Evolutionary conservation across 192 early-diverging fungal genomes (phyloP).

Genomic region (Geranomyces michiganensis): DNA sequence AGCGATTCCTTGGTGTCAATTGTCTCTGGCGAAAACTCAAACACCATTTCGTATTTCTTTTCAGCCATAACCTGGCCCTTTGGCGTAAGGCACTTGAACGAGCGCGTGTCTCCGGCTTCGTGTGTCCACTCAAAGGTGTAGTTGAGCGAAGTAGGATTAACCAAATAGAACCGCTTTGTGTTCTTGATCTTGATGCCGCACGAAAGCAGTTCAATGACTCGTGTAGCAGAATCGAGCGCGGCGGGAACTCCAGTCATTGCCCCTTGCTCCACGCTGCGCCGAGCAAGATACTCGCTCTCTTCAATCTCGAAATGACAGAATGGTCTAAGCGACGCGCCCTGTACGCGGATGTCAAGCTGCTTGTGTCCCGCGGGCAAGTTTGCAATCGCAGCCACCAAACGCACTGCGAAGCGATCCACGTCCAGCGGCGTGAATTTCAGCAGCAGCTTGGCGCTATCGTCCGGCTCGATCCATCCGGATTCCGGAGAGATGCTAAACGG

Average conservation of each 20-base stretch:
- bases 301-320: constrained; percentile 69
- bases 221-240: constrained; percentile 51
- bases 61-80: constrained; percentile 47
- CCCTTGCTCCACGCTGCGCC: constrained; percentile 43
- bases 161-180: constrained; percentile 61
- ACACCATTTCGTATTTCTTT: constrained; percentile 61
- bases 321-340: constrained; percentile 53
- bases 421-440: constrained; percentile 57
- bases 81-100: constrained; percentile 57
- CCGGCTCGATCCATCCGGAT: constrained; percentile 44
- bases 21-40: constrained; percentile 60
- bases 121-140: constrained; percentile 58
- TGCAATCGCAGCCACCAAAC: constrained; percentile 38
- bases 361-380: constrained; percentile 49
- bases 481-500: constrained; percentile 52
- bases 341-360: constrained; percentile 44
- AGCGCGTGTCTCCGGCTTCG: constrained; percentile 34
- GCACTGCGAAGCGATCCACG: constrained; percentile 43
- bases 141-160: constrained; percentile 55
- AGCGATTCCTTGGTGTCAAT: constrained; percentile 60
- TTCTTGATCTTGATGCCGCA: constrained; percentile 57
- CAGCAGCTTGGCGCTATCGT: constrained; percentile 41
- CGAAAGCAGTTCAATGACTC: constrained; percentile 59
- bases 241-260: constrained; percentile 28
- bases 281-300: constrained; percentile 58